A percentile compares a stretch with the other conserved stretches of the same genome.
Evolutionary conservation across 805 yeast species (phyloP).

Genomic region (Metschnikowia gelsemii): DNA sequence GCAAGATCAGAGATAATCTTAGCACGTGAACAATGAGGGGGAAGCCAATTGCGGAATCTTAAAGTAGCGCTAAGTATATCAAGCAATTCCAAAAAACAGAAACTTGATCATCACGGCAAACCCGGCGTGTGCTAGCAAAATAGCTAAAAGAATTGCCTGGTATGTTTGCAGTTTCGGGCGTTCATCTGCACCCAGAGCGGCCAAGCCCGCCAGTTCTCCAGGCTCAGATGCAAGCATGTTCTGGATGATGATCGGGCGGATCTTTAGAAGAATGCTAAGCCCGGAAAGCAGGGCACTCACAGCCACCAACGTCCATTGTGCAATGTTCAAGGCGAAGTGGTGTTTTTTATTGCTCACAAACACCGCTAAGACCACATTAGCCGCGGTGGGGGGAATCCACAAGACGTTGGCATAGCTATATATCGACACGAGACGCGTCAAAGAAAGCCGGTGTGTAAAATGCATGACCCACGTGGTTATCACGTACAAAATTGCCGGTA

Average conservation of each 20-base stretch:
- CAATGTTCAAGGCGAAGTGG: slow-evolving; percentile 40
- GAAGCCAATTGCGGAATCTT: too few relatives aligned
- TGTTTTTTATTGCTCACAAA: slow-evolving; percentile 39
- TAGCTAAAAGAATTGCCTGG: slow-evolving; percentile 36
- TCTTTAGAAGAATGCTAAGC: slow-evolving; percentile 48
- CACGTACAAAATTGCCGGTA: slow-evolving; percentile 59
- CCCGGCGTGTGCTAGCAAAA: slow-evolving; percentile 51
- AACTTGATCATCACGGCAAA: slow-evolving; percentile 66
- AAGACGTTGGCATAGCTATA: slow-evolving; percentile 82
- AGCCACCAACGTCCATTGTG: slow-evolving; percentile 64
- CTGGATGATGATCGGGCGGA: slow-evolving; percentile 37
- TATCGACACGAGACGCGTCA: slow-evolving; percentile 64
- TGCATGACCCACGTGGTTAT: slow-evolving; percentile 53
- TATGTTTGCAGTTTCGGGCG: slow-evolving; percentile 25
- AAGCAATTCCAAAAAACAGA: slow-evolving; percentile 47
- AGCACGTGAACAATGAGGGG: too few relatives aligned
- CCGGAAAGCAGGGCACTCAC: slow-evolving; percentile 65
- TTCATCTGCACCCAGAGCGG: too few relatives aligned
- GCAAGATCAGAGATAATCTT: too few relatives aligned
- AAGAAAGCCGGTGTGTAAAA: slow-evolving; percentile 47
- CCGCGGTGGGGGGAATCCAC: slow-evolving; percentile 81
- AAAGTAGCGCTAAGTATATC: too few relatives aligned
- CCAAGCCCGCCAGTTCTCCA: too few relatives aligned
- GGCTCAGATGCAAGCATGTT: slow-evolving; percentile 37
- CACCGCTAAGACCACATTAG: slow-evolving; percentile 58